Evolutionary conservation across 2,329 filamentous ascomycete genomes (phyloP).

Genomic region (Ceratocystis variospora): DNA sequence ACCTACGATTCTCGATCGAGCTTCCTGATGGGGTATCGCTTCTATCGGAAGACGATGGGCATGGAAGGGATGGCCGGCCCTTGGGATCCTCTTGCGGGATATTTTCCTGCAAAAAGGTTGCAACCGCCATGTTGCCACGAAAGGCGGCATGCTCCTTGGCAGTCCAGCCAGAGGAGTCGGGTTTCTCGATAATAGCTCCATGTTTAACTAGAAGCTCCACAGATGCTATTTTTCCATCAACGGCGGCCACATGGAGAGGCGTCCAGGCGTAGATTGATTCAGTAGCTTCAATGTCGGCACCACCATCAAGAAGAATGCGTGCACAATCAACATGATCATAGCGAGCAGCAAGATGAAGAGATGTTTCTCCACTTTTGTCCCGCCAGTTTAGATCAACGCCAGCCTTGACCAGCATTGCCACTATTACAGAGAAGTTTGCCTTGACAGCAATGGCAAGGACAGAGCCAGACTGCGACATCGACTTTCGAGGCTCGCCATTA

Average conservation of each 20-base stretch:
- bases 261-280: slow-evolving; percentile 91
- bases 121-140: slow-evolving; percentile 74
- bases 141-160: slow-evolving; percentile 85
- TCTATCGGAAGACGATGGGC: slow-evolving; percentile 12
- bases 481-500: slow-evolving; percentile 50
- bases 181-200: slow-evolving; percentile 58
- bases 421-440: slow-evolving; percentile 71
- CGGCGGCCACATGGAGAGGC: slow-evolving; percentile 80
- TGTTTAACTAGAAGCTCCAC: slow-evolving; percentile 65
- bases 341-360: slow-evolving; percentile 78
- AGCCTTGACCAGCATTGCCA: slow-evolving; percentile 74
- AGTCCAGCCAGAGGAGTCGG: slow-evolving; percentile 85
- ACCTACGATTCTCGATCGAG: slow-evolving; percentile 48
- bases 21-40: slow-evolving; percentile 32
- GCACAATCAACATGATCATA: slow-evolving; percentile 77
- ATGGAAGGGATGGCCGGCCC: slow-evolving; percentile 2
- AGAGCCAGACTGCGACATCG: slow-evolving; percentile 68
- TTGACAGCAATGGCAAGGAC: slow-evolving; percentile 79
- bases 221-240: slow-evolving; percentile 68
- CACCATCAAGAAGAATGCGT: slow-evolving; percentile 58
- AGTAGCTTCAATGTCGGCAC: slow-evolving; percentile 58
- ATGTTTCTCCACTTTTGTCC: slow-evolving; percentile 79
- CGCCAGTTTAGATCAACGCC: slow-evolving; percentile 90
- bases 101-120: slow-evolving; percentile 42
- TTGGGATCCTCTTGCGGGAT: slow-evolving; percentile 20